Base-by-base conservation (phyloP, 805 yeast genomes). In the Priceomyces haplophilus region DNA sequence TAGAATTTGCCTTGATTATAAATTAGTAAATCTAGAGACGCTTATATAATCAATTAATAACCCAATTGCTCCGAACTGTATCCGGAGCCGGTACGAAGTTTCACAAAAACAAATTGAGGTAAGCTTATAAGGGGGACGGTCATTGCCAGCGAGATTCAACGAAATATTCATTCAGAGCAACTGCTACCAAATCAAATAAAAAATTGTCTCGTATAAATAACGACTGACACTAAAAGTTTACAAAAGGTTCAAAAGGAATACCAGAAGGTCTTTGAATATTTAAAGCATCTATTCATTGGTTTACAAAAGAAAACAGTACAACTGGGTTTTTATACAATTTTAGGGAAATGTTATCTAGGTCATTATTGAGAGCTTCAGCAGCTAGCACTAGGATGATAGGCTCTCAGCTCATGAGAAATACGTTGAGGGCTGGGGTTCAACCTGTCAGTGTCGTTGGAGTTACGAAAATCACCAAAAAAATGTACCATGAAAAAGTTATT, bases 401-500 rank as follows among this genome's bases (percentile, higher is more conserved):
- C 16, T 41, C 53, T 8, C 38, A 42, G 10, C 16, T 42, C 7
- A 15, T 16, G 19, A 41, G 36, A 27, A 23, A 34, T 15, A 24
- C 19, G 7, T 11, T 38, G 27, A 38, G 25, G 34, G 42, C 44
- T 35, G 38, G 35, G 34, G 31, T 33, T 33, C 6, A 23, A n/a
- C 39, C 34, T 25, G 41, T 31, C 21, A 37, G 40, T 13, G 40
- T 47, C 8, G 43, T 46, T 7, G 44, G 43, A 11, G 20, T 37
- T 4, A 37, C 47, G n/a, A 40, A 37, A 19, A 38, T 51, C 7
- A 24, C 45, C 34, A 51, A 51, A 40, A 61, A 74, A 55, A 53
- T 61, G n/a, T 91, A 91, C 60, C 97, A 90, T 59, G 89, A 88
- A 48, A 89, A 88, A 62, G 97, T 91, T 41, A 83, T 91, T 54